Evolutionary conservation across 1,284 basidiomycete genomes (phyloP), one percentile per base, ranked within the genome.

Genomic region (Meripilus lineatus): DNA sequence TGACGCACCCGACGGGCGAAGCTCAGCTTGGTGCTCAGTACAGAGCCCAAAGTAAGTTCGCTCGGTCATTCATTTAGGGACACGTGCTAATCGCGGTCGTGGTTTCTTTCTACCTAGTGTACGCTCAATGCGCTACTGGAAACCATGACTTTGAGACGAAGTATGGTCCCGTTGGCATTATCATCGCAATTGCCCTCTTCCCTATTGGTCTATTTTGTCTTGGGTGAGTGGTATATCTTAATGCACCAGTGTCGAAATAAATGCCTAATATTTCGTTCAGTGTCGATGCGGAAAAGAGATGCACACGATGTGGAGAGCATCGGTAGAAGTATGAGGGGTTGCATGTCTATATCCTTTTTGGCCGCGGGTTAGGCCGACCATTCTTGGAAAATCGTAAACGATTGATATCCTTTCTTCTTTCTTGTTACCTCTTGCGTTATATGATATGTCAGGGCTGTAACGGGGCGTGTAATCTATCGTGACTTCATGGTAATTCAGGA

Each of bases 161-260:
- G 37, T 45, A 45, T 22, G 43, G 43, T 15, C 11, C 30, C 5
- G 30, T n/a, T 26, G 43, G 43, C 15, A 45, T 45, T 18, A 45
- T 45, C 20, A 42, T 24, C 24, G 43, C 43, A 10, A 18, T 45
- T 24, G 13, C 18, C 14, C 30, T 22, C n/a, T 45, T 45, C 36
- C 43, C 43, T 8, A 37, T 32, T 26, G 43, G 43, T 20, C 21
- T 45, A 21, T 37, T 45, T 24, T 45, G 43, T 32, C 37, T 45
- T 20, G 38, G 4, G 43, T 45, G 18, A 38, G 43, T 32, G 22
- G 4, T 25, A n/a, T 4, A 8, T 17, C 38, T 21, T 14, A 39
- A n/a, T n/a, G n/a, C n/a, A n/a, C n/a, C n/a, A n/a, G n/a, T n/a
- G n/a, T n/a, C n/a, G n/a, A n/a, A n/a, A n/a, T n/a, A n/a, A n/a